Evolutionary conservation across 2,329 filamentous ascomycete species (phyloP).

Genomic region (Madurella mycetomatis): DNA sequence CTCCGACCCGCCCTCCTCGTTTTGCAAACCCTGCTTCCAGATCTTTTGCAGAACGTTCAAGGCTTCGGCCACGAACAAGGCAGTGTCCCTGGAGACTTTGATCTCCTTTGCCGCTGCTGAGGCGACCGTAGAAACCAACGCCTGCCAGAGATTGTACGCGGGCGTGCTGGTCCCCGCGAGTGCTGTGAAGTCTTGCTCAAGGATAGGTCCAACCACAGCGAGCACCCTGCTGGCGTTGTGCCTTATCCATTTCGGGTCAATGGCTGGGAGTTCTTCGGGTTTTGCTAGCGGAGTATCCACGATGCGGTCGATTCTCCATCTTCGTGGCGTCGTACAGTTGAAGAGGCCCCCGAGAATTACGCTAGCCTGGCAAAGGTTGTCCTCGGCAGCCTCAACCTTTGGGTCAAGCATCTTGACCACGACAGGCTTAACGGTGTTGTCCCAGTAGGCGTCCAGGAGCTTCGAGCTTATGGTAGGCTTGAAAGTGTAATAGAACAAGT

Average conservation of each 20-base stretch:
- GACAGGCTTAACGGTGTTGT: constrained; percentile 63
- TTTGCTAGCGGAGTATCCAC: constrained; percentile 54
- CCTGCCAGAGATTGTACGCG: constrained; percentile 53
- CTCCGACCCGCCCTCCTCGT: constrained; percentile 42
- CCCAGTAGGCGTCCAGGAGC: constrained; percentile 76
- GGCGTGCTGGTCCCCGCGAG: constrained; percentile 57
- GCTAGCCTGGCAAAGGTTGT: constrained; percentile 55
- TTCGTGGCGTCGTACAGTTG: constrained; percentile 50
- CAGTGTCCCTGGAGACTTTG: constrained; percentile 78
- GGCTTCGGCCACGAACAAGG: constrained; percentile 69
- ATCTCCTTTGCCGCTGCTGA: constrained; percentile 79
- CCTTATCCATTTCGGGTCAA: constrained; percentile 85
- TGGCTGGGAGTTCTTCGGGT: constrained; percentile 71
- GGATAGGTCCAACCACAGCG: constrained; percentile 52
- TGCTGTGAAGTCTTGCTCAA: constrained; percentile 58
- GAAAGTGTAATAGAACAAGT: constrained; percentile 77
- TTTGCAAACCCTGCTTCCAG: constrained; percentile 54
- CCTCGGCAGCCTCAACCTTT: constrained; percentile 35
- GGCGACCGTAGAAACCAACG: constrained; percentile 58
- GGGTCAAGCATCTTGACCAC: constrained; percentile 53
- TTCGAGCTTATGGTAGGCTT: constrained; percentile 61
- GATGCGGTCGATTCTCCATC: constrained; percentile 73
- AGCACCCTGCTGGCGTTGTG: constrained; percentile 65
- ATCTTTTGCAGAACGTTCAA: constrained; percentile 64
- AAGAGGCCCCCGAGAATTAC: constrained; percentile 71